Evolutionary conservation across 2,329 filamentous ascomycete species (phyloP), one percentile per base, ranked within the genome.

Genomic region (Cephalotrichum gorgonifer): DNA sequence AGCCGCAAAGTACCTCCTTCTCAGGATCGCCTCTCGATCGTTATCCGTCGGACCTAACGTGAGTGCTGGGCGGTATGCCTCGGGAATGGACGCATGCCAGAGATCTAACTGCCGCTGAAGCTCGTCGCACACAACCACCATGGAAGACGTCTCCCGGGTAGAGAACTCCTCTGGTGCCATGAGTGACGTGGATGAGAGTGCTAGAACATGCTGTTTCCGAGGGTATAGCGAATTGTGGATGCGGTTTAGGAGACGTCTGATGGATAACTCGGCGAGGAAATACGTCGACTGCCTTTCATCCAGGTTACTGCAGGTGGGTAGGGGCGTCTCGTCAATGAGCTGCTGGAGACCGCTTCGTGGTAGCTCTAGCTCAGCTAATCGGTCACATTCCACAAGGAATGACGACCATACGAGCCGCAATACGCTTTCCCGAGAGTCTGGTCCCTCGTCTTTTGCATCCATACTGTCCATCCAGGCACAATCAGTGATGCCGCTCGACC

Each of bases 21-120:
- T 52, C 23, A 64, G 51, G 6, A 63, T 56, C 0, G 54, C 49
- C 30, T 58, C 55, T 11, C 61, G 50, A 42, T 58, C 57, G 14
- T 57, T 57, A 14, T 51, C 45, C 11, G 49, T 49, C 3, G 55
- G 54, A 4, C 55, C 54, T 1, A 58, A 42, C 3, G 52, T 54
- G 3, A 64, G 52, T 2, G 49, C 50, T 6, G 62, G 62, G 6
- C 60, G 55, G 39, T 57, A 58, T 2, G 51, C 49, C 31, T 63
- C 60, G 0, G 62, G 62, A 14, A 64, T 62, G 8, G 62, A 63
- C 2, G 54, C 42, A 44, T 64, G 57, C 62, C 62, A 64, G 6
- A 53, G 49, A 15, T 62, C 55, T 4, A 64, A 54, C 48, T 64
- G 62, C 2, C 55, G 51, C 27, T 62, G 55, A 9, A 64, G 54